Conservation (phyloP, 257 asterid species). For the Paulownia fortunei region DNA sequence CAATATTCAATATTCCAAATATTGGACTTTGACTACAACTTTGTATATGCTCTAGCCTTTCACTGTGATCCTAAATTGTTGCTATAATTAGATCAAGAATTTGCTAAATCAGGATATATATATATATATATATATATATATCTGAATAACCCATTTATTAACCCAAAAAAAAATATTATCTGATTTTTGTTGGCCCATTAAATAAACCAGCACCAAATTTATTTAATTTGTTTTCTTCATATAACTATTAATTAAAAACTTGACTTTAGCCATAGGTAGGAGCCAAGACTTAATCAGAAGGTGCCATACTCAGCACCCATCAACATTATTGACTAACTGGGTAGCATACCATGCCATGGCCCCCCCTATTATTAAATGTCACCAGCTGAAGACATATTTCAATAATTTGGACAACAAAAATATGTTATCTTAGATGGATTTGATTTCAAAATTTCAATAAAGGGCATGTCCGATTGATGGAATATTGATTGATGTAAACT, state of each 20-base stretch:
- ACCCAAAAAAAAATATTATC: neutral
- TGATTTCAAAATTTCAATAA: neutral
- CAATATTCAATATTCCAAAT: no score
- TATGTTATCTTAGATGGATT: neutral
- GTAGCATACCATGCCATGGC: neutral
- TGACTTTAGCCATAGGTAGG: neutral
- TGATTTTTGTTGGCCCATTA: neutral
- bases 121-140: no score
- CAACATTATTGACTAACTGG: neutral
- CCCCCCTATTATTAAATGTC: constrained; percentile 8
- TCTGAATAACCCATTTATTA: no score
- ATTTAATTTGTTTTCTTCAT: neutral
- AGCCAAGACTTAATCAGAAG: neutral
- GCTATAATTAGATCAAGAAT: no score
- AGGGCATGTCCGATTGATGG: neutral
- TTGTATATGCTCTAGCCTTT: no score
- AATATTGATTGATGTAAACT: neutral
- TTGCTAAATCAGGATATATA: no score
- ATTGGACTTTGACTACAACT: no score
- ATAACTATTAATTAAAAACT: neutral
- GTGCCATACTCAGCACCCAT: no score
- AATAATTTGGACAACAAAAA: neutral
- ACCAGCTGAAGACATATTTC: neutral
- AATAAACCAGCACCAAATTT: neutral
- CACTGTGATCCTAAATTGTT: no score